Evolutionary conservation across 1,284 basidiomycete genomes (phyloP), one percentile per base, ranked within the genome.

Genomic region (Acaromyces ingoldii): DNA sequence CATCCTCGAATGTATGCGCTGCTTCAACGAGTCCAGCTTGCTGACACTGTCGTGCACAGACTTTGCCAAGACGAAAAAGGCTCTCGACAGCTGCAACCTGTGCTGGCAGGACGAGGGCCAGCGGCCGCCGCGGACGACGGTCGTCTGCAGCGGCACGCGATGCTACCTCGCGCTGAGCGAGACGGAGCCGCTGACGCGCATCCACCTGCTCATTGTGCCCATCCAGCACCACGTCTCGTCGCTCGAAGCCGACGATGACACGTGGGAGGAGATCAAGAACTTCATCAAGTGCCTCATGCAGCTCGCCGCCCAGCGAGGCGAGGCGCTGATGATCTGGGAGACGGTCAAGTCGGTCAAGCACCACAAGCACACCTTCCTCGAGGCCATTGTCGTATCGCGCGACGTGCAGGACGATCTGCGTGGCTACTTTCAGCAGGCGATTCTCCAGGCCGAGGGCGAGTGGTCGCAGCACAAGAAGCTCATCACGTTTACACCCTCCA

Each of bases 221-320:
- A 88, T 96, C 39, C 68, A 74, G 43, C 95, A 99, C 76, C 86
- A 91, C 74, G 76, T 98, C 36, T 87, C 84, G 51, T 87, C 86
- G 79, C 80, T 99, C 1, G 95, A 98, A 76, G 88, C 86, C 21
- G 95, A 99, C 65, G 92, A 97, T 61, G 93, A 98, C 69, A 88
- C 92, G 33, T 99, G 95, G 95, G 86, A 79, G 21, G 49, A 62
- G 47, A 37, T 58, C 45, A 57, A 51, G 90, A 98, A 98, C 75
- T 98, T 96, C 72, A 96, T 96, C 91, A 99, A 99, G 78, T 93
- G 89, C 65, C 79, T 99, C 15, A 93, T 97, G 84, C 84, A 84
- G 53, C 91, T 95, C 88, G 91, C 85, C 63, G 85, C 89, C 0
- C 31, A 45, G 22, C 84, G 89, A 57, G 87, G 91, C 75, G 85